Conservation (phyloP, 768 basidiomycete species). For the Russula abietina region DNA sequence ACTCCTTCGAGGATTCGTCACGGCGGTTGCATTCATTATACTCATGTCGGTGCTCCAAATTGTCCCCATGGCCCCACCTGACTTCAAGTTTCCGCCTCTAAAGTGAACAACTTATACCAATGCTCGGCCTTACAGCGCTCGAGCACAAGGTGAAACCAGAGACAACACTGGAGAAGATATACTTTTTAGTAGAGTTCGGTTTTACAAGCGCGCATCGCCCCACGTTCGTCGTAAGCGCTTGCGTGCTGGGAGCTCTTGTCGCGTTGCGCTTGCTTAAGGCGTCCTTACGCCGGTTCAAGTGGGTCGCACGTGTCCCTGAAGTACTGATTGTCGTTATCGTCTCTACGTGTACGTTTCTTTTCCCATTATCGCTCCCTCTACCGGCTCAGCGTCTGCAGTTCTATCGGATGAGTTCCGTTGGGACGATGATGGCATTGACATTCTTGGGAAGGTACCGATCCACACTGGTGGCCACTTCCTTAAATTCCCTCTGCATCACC, state of each 20-base stretch:
- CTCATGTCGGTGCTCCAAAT: constrained; percentile 52
- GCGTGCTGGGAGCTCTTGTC: constrained; percentile 61
- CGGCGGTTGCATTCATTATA: constrained; percentile 81
- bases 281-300: constrained; percentile 44
- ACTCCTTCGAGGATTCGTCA: constrained; percentile 80
- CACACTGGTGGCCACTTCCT: constrained; percentile 58
- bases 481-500: constrained; percentile 60
- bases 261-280: constrained; percentile 52
- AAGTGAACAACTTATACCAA: constrained; percentile 82
- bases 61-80: background rate
- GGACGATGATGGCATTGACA: constrained; percentile 73
- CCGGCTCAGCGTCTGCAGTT: constrained; percentile 38
- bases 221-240: constrained; percentile 72
- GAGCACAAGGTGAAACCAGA: constrained; percentile 52
- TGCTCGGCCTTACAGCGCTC: constrained; percentile 71
- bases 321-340: constrained; percentile 81
- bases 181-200: constrained; percentile 62
- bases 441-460: constrained; percentile 74
- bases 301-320: constrained; percentile 79
- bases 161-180: constrained; percentile 67
- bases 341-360: constrained; percentile 60
- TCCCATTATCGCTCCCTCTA: background rate
- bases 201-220: constrained; percentile 52
- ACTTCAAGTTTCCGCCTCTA: background rate
- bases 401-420: constrained; percentile 64